Conservation (phyloP, 257 asterid genomes). For the Primulina eburnea region DNA sequence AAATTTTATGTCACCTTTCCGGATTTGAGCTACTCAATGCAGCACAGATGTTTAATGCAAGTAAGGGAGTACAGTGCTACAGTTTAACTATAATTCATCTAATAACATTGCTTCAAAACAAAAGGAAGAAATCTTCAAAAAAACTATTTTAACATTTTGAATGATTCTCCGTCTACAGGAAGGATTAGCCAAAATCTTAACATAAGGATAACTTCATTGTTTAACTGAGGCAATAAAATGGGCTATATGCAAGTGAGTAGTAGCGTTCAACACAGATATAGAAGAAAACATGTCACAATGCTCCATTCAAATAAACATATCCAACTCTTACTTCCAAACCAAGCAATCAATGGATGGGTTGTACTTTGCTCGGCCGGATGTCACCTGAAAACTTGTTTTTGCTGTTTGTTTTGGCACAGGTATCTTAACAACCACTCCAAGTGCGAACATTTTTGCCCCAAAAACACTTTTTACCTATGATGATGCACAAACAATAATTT, state of each 20-base stretch:
- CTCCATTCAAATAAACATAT: not conserved
- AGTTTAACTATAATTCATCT: not conserved
- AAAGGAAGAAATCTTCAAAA: not conserved
- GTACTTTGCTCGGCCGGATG: constrained; percentile 96
- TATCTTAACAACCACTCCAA: constrained; percentile 92
- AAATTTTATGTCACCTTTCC: constrained; percentile 1
- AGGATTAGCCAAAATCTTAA: not conserved
- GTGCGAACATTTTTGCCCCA: constrained; percentile 99
- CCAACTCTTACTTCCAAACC: constrained; percentile 91
- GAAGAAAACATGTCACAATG: constrained; percentile 16
- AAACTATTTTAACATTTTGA: not conserved
- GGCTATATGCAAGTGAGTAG: constrained; percentile 14
- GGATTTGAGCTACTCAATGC: constrained; percentile 2
- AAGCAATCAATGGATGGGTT: constrained; percentile 92
- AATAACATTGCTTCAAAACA: not conserved
- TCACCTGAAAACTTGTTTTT: constrained; percentile 96
- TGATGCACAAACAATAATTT: constrained; percentile 14
- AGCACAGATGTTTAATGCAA: not conserved
- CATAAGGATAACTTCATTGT: no score
- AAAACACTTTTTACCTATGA: constrained; percentile 97
- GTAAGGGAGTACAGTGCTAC: not conserved
- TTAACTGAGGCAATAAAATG: not conserved
- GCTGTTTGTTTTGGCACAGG: constrained; percentile 99
- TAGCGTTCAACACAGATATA: not conserved
- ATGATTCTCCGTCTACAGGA: not conserved